A percentile compares a stretch with the other conserved stretches of the same genome.
These are phyloP conservation scores for Akebia trifoliata DNA, from an alignment of 164 flowering plant genomes.

Conservation along the genomic window DNA sequence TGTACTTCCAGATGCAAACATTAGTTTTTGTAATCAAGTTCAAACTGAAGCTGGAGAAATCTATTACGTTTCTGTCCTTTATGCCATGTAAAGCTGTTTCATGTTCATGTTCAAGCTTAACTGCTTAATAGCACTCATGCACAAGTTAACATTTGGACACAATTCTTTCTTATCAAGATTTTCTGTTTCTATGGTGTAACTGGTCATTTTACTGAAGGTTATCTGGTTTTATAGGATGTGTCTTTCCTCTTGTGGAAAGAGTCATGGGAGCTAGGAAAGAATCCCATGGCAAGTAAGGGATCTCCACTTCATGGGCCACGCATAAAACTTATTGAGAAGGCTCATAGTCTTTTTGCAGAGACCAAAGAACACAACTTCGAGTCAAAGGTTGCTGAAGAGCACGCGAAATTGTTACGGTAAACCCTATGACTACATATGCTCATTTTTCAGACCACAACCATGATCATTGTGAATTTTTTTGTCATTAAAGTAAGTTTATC, in stretches of 20 bases:
- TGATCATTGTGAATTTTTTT: neutral
- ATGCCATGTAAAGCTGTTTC: neutral
- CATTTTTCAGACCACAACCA: neutral
- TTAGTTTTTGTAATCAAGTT: no score
- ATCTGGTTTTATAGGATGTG: constrained; percentile 61
- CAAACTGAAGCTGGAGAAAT: no score
- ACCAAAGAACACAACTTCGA: constrained; percentile 85
- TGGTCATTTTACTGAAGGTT: neutral
- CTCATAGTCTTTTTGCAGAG: constrained; percentile 68
- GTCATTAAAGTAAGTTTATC: no score
- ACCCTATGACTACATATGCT: neutral
- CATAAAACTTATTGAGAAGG: constrained; percentile 79
- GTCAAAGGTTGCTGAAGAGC: constrained; percentile 96
- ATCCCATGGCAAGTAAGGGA: constrained; percentile 94
- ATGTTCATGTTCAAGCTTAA: neutral
- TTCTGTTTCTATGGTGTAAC: neutral
- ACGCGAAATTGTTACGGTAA: constrained; percentile 84
- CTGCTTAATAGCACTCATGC: neutral
- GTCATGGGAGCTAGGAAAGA: constrained; percentile 83
- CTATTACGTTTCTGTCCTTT: no score
- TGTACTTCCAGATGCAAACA: no score
- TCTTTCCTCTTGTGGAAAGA: constrained; percentile 88
- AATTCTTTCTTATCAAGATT: neutral
- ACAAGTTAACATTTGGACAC: neutral
- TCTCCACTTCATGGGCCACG: constrained; percentile 93